Base-by-base conservation (phyloP, 352 stramenopile genomes). In the Blastocystis sp. region DNA sequence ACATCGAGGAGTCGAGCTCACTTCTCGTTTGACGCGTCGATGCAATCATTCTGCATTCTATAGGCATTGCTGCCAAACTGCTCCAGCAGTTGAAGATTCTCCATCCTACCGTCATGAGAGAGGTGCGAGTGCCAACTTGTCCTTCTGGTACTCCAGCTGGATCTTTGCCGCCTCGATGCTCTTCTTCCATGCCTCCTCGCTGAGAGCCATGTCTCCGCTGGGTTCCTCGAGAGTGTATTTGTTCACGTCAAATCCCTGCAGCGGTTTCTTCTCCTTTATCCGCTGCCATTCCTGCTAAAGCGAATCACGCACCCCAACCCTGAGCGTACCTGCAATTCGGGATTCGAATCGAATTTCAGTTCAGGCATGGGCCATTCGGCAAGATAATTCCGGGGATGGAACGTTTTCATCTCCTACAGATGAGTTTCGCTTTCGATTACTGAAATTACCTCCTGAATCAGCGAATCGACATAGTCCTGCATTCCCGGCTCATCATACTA, bases 401-500 rank as follows among this genome's bases (percentile, higher is more conserved):
- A 81, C 43, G 60, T 74, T 81, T 81, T 64, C 71, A 81, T 81
- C 34, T 81, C 71, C 65, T 76, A 76, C 65, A 11, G 0, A 9
- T 17, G 10, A 70, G 11, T 28, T 28, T 14, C 10, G 34, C 65
- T 21, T 53, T 43, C 38, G 5, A 21, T 17, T 11, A 17, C 19
- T 53, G 19, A 14, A 21, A 41, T 11, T 76, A 76, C 65, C 62
- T 81, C 71, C 43, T 64, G 53, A 23, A 81, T 81, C 7, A 81
- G 17, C 38, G 10, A 21, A 71, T 81, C 71, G 7, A 81, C 71
- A 21, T 34, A 45, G 17, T 81, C 71, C 28, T 81, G 71, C 71
- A 81, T 81, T 53, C 71, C 71, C 4, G 71, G 71, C 60, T 81
- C 34, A n/a, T 81, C 71, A 76, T 76, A 76, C 65, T 76, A n/a